Evolutionary conservation across 371 early-diverging fungal genomes (phyloP), one percentile per base, ranked within the genome.

Genomic region (Mucor irregularis): DNA sequence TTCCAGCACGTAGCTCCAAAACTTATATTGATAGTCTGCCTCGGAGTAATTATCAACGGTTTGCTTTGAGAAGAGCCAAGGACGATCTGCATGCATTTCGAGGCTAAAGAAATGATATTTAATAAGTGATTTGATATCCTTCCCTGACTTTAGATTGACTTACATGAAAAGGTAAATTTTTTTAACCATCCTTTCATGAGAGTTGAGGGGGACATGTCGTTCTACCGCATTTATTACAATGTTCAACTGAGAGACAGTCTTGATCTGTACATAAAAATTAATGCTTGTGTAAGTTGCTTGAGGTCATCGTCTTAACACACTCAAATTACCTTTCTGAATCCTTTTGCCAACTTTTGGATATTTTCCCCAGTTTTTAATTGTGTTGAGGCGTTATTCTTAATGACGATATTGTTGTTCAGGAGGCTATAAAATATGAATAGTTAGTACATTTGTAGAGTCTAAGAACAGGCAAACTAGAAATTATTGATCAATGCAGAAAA

Each of bases 11-110:
- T 57, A 57, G 21, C 56, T 46, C 56, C 56, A 55, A 24, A 45
- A 45, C 29, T 45, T 45, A 11, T 25, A 43, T 25, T 56, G 57
- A 31, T 56, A 48, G 43, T 56, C 57, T 40, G 49, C 49, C 34
- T 56, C 57, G 16, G 49, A 56, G 31, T 56, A 56, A 2, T 42
- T 48, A 22, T 56, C 43, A 56, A 49, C 33, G 34, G 49, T 49
- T 43, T 42, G 57, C 43, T 56, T 56, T 5, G 57, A 56, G 26
- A 56, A 56, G n/a, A n/a, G n/a, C n/a, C n/a, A n/a, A n/a, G n/a
- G n/a, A n/a, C n/a, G n/a, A n/a, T n/a, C n/a, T n/a, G n/a, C n/a
- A 56, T 48, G 57, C 43, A 56, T 56, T 11, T 56, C 57, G 40
- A 49, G 57, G 25, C 57, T 48, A 56, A 56, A 7, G 34, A 25